Percentiles rank a stretch among this genome's conserved stretches.
These are phyloP conservation scores for Ophiostoma angusticollis DNA, from an alignment of 2,329 filamentous ascomycete species.

Conservation along the genomic window DNA sequence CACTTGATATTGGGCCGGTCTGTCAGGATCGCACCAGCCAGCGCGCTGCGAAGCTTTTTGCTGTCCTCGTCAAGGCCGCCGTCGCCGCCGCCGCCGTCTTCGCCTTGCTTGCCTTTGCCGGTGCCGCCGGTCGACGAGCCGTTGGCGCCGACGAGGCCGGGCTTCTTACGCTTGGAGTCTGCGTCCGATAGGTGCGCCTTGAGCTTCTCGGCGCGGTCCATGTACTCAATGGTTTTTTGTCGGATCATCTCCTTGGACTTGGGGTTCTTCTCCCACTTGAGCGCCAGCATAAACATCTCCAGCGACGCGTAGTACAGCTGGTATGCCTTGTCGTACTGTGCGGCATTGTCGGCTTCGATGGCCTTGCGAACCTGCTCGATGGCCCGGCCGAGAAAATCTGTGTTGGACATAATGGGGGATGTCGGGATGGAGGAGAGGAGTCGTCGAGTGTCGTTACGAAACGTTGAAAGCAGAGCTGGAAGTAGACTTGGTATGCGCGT, in stretches of 20 bases:
- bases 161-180: slow-evolving; percentile 58
- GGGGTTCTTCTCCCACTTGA: slow-evolving; percentile 99
- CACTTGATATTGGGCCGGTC: slow-evolving; percentile 95
- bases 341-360: slow-evolving; percentile 89
- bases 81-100: slow-evolving; percentile 50
- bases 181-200: slow-evolving; percentile 75
- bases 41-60: slow-evolving; percentile 86
- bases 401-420: slow-evolving; percentile 64
- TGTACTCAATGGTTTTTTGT: slow-evolving; percentile 88
- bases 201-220: slow-evolving; percentile 96
- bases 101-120: slow-evolving; percentile 43
- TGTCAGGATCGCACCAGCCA: slow-evolving; percentile 82
- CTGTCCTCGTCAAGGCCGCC: slow-evolving; percentile 70
- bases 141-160: slow-evolving; percentile 59
- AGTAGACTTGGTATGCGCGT: too few relatives aligned
- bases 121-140: slow-evolving; percentile 51
- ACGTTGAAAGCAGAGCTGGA: background rate
- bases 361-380: slow-evolving; percentile 96
- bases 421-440: slow-evolving; percentile 17
- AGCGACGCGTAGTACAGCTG: slow-evolving; percentile 91
- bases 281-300: slow-evolving; percentile 94
- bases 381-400: slow-evolving; percentile 91
- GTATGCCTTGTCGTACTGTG: slow-evolving; percentile 95
- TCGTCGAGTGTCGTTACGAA: background rate
- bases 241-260: slow-evolving; percentile 97